Percentiles rank a stretch among this genome's conserved stretches.
phyloP scores from a whole-genome alignment of 139 green algal species.

The Chlorella sorokiniana region DNA sequence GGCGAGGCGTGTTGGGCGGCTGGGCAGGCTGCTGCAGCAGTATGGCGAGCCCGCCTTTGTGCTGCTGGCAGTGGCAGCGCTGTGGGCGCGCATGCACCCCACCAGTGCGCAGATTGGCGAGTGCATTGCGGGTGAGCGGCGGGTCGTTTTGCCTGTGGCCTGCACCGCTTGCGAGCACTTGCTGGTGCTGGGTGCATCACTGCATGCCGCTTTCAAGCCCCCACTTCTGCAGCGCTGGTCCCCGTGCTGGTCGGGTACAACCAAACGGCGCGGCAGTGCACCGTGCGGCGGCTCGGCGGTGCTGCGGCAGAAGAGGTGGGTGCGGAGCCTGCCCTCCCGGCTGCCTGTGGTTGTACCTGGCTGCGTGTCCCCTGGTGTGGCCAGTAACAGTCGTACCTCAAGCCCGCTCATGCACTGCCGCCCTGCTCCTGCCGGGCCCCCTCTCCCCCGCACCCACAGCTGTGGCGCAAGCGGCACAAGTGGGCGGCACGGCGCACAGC shows the following conservation, averaged over 20 bases:
- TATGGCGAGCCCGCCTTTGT: constrained; percentile 27
- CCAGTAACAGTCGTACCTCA: background rate
- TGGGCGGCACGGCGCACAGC: constrained; percentile 52
- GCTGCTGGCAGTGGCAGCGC: constrained; percentile 21
- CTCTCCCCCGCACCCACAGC: constrained; percentile 15
- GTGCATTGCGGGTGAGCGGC: constrained; percentile 6
- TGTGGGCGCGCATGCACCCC: constrained; percentile 35
- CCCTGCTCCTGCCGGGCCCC: background rate
- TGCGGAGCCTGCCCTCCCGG: background rate
- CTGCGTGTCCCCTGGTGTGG: background rate
- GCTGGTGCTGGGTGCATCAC: no score
- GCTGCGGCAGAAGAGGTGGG: constrained; percentile 9
- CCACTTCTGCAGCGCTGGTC: constrained; percentile 2
- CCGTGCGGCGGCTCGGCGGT: background rate
- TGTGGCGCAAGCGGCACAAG: constrained; percentile 45
- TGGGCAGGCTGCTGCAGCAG: background rate
- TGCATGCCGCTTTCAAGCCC: background rate
- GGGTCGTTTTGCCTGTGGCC: background rate
- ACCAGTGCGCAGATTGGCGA: constrained; percentile 15
- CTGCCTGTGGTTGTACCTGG: background rate
- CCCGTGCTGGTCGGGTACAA: constrained; percentile 39
- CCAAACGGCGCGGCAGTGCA: constrained; percentile 26
- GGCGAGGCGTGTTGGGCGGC: background rate
- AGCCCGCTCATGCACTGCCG: no score
- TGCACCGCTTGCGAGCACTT: background rate